phyloP scores from a whole-genome alignment of 1,139 yeast genomes.

The Taphrina sp. region DNA sequence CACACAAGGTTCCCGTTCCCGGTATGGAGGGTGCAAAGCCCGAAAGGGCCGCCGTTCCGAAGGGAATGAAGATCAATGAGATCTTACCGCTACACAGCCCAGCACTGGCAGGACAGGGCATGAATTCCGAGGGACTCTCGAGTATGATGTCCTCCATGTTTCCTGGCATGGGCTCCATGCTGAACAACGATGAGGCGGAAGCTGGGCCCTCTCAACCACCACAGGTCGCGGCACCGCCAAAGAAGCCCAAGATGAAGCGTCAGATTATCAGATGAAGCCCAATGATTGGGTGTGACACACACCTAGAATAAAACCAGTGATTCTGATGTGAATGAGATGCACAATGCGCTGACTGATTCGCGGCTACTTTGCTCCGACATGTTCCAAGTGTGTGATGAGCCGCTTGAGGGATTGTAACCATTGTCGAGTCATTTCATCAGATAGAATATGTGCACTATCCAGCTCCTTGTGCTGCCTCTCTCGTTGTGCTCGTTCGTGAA shows the following conservation, averaged over 20 bases:
- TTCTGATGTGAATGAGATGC: no score
- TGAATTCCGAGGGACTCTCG: conserved; percentile 34
- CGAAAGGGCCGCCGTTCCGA: conserved; percentile 68
- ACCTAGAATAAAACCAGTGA: no score
- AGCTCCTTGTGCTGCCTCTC: conserved; percentile 45
- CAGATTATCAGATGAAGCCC: conserved; percentile 18
- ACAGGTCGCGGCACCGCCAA: conserved; percentile 44
- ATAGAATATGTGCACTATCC: conserved; percentile 67
- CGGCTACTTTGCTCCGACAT: not conserved
- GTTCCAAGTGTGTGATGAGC: conserved; percentile 52
- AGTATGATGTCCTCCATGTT: conserved; percentile 33
- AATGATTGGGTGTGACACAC: no score
- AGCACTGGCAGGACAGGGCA: conserved; percentile 75
- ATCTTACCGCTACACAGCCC: conserved; percentile 83
- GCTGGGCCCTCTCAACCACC: conserved; percentile 46
- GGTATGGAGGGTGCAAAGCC: conserved; percentile 53
- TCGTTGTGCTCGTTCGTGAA: conserved; percentile 69
- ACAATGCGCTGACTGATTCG: no score
- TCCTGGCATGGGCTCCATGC: conserved; percentile 37
- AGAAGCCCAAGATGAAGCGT: conserved; percentile 31
- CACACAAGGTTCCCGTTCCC: conserved; percentile 63
- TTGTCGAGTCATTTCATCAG: conserved; percentile 67
- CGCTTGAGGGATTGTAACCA: conserved; percentile 79
- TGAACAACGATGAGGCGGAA: conserved; percentile 38
- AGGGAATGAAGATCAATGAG: conserved; percentile 79